These are phyloP conservation scores for Liquidambar formosana DNA, from an alignment of 164 flowering plant species.

Conservation along the genomic window DNA sequence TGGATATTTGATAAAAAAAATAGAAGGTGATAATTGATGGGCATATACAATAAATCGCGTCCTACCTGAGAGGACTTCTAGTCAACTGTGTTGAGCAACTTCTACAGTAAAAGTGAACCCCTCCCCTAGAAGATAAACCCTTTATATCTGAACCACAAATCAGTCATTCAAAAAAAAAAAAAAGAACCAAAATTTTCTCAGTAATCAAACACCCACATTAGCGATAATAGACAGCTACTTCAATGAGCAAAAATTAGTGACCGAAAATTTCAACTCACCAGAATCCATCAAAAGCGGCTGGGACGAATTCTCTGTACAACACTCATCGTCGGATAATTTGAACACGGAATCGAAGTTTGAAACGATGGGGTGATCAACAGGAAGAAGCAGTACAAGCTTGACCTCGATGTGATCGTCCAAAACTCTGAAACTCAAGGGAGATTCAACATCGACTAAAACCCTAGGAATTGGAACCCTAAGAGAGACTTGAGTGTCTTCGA, in stretches of 20 bases:
- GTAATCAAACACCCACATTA: background rate
- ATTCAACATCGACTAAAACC: constrained; percentile 65
- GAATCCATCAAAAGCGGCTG: constrained; percentile 49
- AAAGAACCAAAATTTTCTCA: too few relatives aligned
- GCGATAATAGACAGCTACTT: background rate
- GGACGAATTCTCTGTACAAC: constrained; percentile 5
- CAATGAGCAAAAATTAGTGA: background rate
- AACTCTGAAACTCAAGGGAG: constrained; percentile 51
- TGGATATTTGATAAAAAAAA: background rate
- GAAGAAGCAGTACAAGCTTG: constrained; percentile 71
- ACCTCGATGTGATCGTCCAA: constrained; percentile 80
- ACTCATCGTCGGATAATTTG: constrained; percentile 18
- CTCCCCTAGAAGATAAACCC: constrained; percentile 44
- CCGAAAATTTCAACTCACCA: constrained; percentile 39
- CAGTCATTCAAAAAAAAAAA: background rate
- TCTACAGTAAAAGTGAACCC: constrained; percentile 75
- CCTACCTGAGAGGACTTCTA: constrained; percentile 57
- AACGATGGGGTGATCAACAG: constrained; percentile 80
- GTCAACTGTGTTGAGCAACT: constrained; percentile 70
- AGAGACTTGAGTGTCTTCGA: constrained; percentile 25
- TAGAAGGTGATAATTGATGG: background rate
- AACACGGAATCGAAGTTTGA: constrained; percentile 43
- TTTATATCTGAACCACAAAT: constrained; percentile 47
- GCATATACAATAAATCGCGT: background rate
- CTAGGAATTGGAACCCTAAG: constrained; percentile 70